phyloP scores from a whole-genome alignment of 1,139 yeast genomes.

The Zygoascus sp. region DNA sequence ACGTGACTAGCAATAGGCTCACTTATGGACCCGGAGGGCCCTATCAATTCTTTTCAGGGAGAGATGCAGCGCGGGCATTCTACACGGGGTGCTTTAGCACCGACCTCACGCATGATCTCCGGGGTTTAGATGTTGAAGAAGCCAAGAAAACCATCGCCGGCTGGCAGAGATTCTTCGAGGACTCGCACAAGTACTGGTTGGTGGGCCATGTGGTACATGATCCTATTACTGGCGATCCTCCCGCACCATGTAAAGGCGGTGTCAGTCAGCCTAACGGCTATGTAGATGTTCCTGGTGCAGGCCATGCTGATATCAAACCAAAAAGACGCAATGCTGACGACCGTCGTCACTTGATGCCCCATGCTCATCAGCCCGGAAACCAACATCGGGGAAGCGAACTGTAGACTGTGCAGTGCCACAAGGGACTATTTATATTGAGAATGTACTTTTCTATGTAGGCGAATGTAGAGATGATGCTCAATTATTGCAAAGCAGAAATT shows the following conservation, averaged over 20 bases:
- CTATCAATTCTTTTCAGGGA: conserved; percentile 59
- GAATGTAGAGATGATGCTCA: too few relatives aligned
- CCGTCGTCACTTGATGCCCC: background rate
- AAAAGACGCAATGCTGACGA: background rate
- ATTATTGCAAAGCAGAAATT: too few relatives aligned
- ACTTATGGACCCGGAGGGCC: conserved; percentile 66
- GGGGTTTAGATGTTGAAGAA: conserved; percentile 48
- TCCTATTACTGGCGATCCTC: conserved; percentile 37
- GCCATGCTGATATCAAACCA: background rate
- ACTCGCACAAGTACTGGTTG: conserved; percentile 53
- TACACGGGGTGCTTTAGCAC: conserved; percentile 70
- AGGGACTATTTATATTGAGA: background rate
- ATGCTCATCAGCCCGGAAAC: background rate
- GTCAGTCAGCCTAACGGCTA: conserved; percentile 2
- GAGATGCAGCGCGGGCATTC: conserved; percentile 68
- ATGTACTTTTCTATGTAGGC: too few relatives aligned
- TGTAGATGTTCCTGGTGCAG: background rate
- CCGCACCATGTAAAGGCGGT: conserved; percentile 31
- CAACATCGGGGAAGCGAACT: background rate
- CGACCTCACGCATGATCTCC: conserved; percentile 58
- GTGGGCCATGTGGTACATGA: conserved; percentile 54
- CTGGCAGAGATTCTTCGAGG: conserved; percentile 55
- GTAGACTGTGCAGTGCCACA: background rate
- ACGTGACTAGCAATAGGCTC: conserved; percentile 52
- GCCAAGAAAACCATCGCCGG: conserved; percentile 31